A percentile compares a stretch with the other conserved stretches of the same genome.
Conservation (phyloP, 208 protist species). For the Trypanosomatidae sp. region DNA sequence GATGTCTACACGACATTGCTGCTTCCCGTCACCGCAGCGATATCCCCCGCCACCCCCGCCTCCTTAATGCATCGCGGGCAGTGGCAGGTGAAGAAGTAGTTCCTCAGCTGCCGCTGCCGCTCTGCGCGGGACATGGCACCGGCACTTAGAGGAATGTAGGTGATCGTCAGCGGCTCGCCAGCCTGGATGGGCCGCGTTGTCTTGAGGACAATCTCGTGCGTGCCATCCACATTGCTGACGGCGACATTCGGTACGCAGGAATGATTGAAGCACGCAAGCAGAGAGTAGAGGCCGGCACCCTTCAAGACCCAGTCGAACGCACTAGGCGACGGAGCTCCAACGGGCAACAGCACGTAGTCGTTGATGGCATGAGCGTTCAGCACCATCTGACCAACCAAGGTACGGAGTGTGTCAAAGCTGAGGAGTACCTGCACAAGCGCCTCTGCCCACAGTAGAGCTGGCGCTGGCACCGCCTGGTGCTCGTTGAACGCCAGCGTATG, state of each 20-base stretch:
- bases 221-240: conserved; percentile 42
- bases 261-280: conserved; percentile 81
- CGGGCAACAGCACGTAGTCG: conserved; percentile 27
- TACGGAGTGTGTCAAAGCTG: conserved; percentile 56
- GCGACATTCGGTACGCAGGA: conserved; percentile 67
- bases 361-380: conserved; percentile 82
- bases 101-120: conserved; percentile 42
- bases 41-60: neutral
- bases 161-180: conserved; percentile 69
- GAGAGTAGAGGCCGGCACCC: conserved; percentile 68
- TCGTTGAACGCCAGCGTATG: neutral
- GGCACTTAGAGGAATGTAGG: conserved; percentile 65
- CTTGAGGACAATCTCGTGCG: conserved; percentile 63
- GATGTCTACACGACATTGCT: neutral
- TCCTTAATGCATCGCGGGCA: conserved; percentile 55
- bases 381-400: conserved; percentile 63
- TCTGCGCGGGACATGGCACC: conserved; percentile 29
- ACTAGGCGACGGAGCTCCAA: neutral
- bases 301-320: conserved; percentile 57
- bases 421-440: conserved; percentile 53
- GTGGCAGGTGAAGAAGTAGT: conserved; percentile 79
- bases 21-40: neutral
- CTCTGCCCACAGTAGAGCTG: conserved; percentile 33
- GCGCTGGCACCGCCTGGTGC: neutral
- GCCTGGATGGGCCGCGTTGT: conserved; percentile 41